A percentile compares a stretch with the other conserved stretches of the same genome.
phyloP scores from a whole-genome alignment of 2,329 filamentous ascomycete genomes.

The Bimuria novae-zelandiae region DNA sequence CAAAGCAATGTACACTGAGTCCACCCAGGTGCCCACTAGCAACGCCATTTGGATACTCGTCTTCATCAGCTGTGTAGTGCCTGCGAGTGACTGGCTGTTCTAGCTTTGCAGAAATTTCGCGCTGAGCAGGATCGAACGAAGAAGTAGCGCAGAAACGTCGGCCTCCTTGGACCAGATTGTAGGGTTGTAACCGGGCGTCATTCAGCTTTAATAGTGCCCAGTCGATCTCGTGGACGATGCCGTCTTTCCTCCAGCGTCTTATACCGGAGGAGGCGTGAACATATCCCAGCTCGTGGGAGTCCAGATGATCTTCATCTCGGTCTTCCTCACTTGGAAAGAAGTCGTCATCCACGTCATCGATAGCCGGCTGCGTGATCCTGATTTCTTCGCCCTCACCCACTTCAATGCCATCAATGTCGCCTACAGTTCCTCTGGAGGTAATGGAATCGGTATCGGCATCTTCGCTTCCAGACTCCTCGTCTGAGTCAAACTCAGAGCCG shows the following conservation, averaged over 20 bases:
- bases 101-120: slow-evolving; percentile 38
- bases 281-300: slow-evolving; percentile 78
- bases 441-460: slow-evolving; percentile 32
- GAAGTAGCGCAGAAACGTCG: slow-evolving; percentile 41
- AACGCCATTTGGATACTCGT: slow-evolving; percentile 61
- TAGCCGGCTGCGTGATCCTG: slow-evolving; percentile 85
- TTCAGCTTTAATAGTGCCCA: slow-evolving; percentile 90
- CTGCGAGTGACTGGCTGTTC: slow-evolving; percentile 41
- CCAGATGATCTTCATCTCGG: slow-evolving; percentile 76
- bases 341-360: slow-evolving; percentile 81
- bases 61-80: slow-evolving; percentile 42
- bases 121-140: slow-evolving; percentile 31
- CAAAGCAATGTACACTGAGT: slow-evolving; percentile 82
- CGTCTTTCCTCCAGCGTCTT: slow-evolving; percentile 71
- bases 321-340: slow-evolving; percentile 81
- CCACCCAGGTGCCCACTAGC: slow-evolving; percentile 69
- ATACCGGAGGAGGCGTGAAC: slow-evolving; percentile 91
- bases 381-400: slow-evolving; percentile 77
- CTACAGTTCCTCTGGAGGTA: slow-evolving; percentile 38
- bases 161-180: slow-evolving; percentile 70
- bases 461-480: slow-evolving; percentile 37
- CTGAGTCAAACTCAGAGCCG: slow-evolving; percentile 59
- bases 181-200: slow-evolving; percentile 68
- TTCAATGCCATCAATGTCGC: slow-evolving; percentile 79
- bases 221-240: slow-evolving; percentile 87